Evolutionary conservation across 352 stramenopile species (phyloP).

Genomic region (Pythium aphanidermatum): DNA sequence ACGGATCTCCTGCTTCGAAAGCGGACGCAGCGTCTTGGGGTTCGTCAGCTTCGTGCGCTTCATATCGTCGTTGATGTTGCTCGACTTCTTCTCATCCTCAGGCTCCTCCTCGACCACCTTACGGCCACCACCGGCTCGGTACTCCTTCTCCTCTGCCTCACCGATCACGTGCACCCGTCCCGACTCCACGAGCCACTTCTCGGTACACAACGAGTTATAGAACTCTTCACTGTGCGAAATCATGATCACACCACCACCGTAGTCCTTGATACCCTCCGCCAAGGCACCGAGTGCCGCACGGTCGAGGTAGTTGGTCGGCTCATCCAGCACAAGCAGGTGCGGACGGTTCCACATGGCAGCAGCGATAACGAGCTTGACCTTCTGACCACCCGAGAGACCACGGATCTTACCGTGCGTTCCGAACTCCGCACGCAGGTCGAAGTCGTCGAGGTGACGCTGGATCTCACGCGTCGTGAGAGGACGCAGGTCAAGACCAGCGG

Average conservation of each 20-base stretch:
- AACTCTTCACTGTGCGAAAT: conserved; percentile 82
- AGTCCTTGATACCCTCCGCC: conserved; percentile 63
- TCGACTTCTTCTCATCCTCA: conserved; percentile 38
- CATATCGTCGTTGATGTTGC: conserved; percentile 42
- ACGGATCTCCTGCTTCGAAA: conserved; percentile 66
- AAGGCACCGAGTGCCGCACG: conserved; percentile 52
- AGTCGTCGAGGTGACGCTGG: conserved; percentile 73
- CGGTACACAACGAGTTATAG: conserved; percentile 73
- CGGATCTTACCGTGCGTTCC: conserved; percentile 78
- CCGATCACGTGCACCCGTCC: conserved; percentile 58
- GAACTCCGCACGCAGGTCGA: conserved; percentile 62
- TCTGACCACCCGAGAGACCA: conserved; percentile 70
- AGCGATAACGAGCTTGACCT: conserved; percentile 77
- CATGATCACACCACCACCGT: conserved; percentile 69
- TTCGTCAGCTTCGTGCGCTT: conserved; percentile 67
- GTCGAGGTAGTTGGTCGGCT: conserved; percentile 87
- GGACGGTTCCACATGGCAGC: conserved; percentile 78
- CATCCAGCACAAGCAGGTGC: conserved; percentile 85
- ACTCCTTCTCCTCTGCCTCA: conserved; percentile 68
- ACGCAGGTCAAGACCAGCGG: conserved; percentile 46
- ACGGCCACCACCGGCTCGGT: conserved; percentile 48
- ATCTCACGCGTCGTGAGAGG: conserved; percentile 65
- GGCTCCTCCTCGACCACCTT: conserved; percentile 56
- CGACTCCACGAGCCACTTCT: conserved; percentile 72
- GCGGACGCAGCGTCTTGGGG: conserved; percentile 60